These are phyloP conservation scores for Candida palmyrensis DNA, from an alignment of 805 yeast genomes.

Conservation along the genomic window DNA sequence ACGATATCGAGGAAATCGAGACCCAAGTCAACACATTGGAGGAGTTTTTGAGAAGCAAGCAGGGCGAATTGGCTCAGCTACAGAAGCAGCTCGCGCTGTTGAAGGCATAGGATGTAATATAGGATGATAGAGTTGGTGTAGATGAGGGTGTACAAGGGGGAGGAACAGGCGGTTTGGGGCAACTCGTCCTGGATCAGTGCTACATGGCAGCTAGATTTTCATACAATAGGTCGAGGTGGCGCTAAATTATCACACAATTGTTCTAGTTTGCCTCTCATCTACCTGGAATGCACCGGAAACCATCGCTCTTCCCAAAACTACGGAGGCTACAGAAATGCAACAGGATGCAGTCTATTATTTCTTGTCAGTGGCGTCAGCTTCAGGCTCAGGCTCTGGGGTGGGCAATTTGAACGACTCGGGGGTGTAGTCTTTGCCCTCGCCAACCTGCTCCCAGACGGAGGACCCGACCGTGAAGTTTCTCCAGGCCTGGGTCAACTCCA, in stretches of 20 bases:
- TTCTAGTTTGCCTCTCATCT: background rate
- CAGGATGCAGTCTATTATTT: constrained; percentile 6
- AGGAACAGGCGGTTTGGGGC: no score
- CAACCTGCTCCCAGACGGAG: constrained; percentile 89
- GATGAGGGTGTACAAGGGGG: no score
- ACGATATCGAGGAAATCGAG: constrained; percentile 66
- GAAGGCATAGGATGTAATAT: constrained; percentile 5
- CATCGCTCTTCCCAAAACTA: no score
- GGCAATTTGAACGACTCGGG: constrained; percentile 83
- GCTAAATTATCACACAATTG: background rate
- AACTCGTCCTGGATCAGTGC: no score
- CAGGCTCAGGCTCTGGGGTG: constrained; percentile 71
- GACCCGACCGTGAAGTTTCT: constrained; percentile 86
- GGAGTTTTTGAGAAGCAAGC: constrained; percentile 58
- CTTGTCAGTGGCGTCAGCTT: constrained; percentile 28
- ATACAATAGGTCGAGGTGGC: background rate
- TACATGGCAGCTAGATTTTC: no score
- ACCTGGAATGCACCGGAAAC: no score
- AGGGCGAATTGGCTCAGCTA: constrained; percentile 52
- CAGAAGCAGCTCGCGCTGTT: constrained; percentile 34
- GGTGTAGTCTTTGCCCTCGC: constrained; percentile 76
- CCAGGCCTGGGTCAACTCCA: constrained; percentile 89
- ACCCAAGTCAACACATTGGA: constrained; percentile 72
- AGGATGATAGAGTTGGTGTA: no score
- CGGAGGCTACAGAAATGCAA: no score